Evolutionary conservation across 176 grass and related monocot genomes (phyloP), one percentile per base, ranked within the genome.

Genomic region (Zoysia japonica): DNA sequence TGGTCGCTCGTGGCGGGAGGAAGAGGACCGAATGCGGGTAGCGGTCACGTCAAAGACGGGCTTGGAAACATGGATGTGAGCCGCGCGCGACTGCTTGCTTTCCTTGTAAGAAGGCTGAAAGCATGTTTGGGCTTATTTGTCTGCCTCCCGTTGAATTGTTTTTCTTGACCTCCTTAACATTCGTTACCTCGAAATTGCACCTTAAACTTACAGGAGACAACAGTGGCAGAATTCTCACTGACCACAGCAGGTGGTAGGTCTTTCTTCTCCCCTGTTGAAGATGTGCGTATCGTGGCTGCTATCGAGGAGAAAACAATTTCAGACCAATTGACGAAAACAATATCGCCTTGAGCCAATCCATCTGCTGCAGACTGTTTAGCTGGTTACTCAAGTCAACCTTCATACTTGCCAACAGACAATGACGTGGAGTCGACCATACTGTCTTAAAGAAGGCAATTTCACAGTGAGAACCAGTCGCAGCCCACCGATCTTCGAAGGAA

Each of bases 201-300:
- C 40, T 13, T 11, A 28, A 40, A 19, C 5, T 41, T 44, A 57
- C 52, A 44, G 17, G 52, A 20, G 9, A 55, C 36, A 42, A n/a
- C 3, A 9, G 44, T 35, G 19, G 54, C 56, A 59, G 8, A 75
- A 59, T 61, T 45, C 9, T 38, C 10, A 46, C 7, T 14, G 16
- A n/a, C 17, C 17, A 28, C 40, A 12, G 28, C 11, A 74, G 4
- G 38, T 1, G 39, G 16, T 16, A 46, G 54, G 11, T 4, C 47
- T 52, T 71, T 20, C 40, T 60, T 74, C 53, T 59, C 54, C 72
- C 40, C 13, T 28, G 40, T 41, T 75, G 41, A 75, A 45, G 56
- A 46, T 45, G 17, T 45, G 40, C 53, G 51, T 2, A n/a, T 36
- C 13, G 54, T 12, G 16, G 12, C 52, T n/a, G 53, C 20, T 19